Conservation (phyloP, 768 basidiomycete genomes). For the Boletus eberwhitei region DNA sequence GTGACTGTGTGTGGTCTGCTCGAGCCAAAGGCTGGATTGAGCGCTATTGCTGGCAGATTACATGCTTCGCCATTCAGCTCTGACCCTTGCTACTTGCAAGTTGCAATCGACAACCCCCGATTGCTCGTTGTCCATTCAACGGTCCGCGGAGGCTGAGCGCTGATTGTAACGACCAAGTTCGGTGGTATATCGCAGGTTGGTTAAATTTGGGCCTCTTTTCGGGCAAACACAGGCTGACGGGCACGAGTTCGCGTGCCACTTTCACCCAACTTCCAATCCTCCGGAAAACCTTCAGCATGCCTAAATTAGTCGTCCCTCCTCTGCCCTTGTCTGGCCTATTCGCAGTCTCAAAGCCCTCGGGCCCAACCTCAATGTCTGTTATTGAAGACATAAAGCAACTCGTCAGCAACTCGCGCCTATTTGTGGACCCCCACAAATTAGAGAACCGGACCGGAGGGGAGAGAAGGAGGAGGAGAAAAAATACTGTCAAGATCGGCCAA, state of each 20-base stretch:
- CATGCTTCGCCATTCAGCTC: too few relatives aligned
- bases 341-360: constrained; percentile 87
- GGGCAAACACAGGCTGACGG: neutral
- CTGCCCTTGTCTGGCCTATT: constrained; percentile 80
- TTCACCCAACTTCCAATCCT: neutral
- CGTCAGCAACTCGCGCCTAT: constrained; percentile 72
- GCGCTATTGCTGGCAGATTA: neutral
- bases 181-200: neutral
- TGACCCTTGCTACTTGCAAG: neutral
- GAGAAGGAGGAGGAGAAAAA: constrained; percentile 38
- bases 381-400: constrained; percentile 83
- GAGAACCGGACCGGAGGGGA: constrained; percentile 49
- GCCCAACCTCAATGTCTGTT: constrained; percentile 88
- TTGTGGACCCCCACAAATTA: constrained; percentile 57
- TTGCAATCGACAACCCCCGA: neutral
- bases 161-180: neutral
- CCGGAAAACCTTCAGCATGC: constrained; percentile 44
- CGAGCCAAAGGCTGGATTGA: neutral
- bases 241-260: neutral
- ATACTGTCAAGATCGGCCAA: constrained; percentile 79
- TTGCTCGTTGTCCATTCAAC: neutral
- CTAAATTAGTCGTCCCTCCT: constrained; percentile 50
- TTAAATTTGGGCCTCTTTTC: neutral
- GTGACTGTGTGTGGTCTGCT: neutral
- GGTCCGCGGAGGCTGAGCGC: neutral